A percentile compares a stretch with the other conserved stretches of the same genome.
Evolutionary conservation across 148 eudicot species (phyloP).

Genomic region (Fagopyrum tataricum): DNA sequence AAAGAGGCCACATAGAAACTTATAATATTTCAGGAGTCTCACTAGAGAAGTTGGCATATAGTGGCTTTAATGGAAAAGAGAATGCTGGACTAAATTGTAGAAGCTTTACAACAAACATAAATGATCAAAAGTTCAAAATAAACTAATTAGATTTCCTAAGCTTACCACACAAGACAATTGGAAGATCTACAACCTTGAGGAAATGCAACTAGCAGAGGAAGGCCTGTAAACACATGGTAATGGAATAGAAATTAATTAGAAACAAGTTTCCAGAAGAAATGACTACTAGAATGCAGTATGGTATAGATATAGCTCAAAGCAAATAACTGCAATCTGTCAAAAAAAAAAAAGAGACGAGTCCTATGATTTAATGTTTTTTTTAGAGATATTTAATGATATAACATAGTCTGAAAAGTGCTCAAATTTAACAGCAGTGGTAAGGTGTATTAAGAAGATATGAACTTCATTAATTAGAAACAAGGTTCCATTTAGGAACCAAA

Average conservation of each 20-base stretch:
- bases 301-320: not conserved
- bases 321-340: not conserved
- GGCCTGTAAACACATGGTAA: slow-evolving; percentile 32
- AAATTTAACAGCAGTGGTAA: no score
- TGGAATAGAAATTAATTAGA: not conserved
- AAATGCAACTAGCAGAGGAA: slow-evolving; percentile 67
- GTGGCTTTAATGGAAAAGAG: not conserved
- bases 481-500: no score
- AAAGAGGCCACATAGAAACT: not conserved
- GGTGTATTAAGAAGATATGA: no score
- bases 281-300: not conserved
- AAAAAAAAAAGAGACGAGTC: no score
- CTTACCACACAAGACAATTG: slow-evolving; percentile 63
- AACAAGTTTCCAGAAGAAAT: not conserved
- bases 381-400: no score
- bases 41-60: not conserved
- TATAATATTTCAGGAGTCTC: not conserved
- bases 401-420: no score
- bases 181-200: slow-evolving; percentile 69
- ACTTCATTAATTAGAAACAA: no score
- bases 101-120: slow-evolving; percentile 8
- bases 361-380: not conserved
- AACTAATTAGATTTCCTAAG: slow-evolving; percentile 12
- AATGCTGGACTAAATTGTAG: not conserved
- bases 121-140: not conserved